phyloP scores from a whole-genome alignment of 805 yeast species.

The Monosporozyma yasuniensis region DNA sequence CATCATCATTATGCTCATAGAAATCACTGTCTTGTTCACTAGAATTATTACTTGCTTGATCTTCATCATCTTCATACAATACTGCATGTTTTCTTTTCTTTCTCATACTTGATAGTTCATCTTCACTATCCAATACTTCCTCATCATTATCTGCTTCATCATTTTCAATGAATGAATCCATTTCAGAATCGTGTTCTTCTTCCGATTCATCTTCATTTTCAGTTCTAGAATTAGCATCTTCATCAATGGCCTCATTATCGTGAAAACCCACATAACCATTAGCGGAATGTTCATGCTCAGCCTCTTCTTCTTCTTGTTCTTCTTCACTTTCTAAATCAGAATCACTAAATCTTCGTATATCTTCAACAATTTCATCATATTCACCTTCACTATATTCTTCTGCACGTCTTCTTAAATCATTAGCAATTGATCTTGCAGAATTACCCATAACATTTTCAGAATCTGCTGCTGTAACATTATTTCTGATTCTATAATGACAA shows the following conservation, averaged over 20 bases:
- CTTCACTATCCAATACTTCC: slow-evolving; percentile 3
- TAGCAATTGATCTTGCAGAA: background rate
- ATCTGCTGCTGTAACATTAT: slow-evolving; percentile 8
- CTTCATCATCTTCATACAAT: background rate
- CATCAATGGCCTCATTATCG: slow-evolving; percentile 10
- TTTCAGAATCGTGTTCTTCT: slow-evolving; percentile 13
- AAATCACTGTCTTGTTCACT: slow-evolving; percentile 20
- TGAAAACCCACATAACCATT: slow-evolving; percentile 5
- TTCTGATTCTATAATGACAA: slow-evolving; percentile 49
- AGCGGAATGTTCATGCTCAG: background rate
- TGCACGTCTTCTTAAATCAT: slow-evolving; percentile 2
- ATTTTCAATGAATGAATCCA: slow-evolving; percentile 14
- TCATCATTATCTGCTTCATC: slow-evolving; percentile 10
- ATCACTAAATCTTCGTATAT: slow-evolving; percentile 6
- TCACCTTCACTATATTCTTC: slow-evolving; percentile 26
- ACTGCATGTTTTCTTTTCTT: slow-evolving; percentile 2
- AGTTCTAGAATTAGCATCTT: slow-evolving; percentile 9
- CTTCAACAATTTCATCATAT: slow-evolving; percentile 8
- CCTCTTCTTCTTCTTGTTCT: slow-evolving; percentile 1
- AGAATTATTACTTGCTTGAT: background rate
- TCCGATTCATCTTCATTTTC: slow-evolving; percentile 10
- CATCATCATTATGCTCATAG: slow-evolving; percentile 25
- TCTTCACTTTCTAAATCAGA: slow-evolving; percentile 8
- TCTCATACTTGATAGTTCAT: background rate
- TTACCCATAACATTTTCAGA: slow-evolving; percentile 1